phyloP scores from a whole-genome alignment of 2,329 filamentous ascomycete genomes.

The Calonectria crousiana region DNA sequence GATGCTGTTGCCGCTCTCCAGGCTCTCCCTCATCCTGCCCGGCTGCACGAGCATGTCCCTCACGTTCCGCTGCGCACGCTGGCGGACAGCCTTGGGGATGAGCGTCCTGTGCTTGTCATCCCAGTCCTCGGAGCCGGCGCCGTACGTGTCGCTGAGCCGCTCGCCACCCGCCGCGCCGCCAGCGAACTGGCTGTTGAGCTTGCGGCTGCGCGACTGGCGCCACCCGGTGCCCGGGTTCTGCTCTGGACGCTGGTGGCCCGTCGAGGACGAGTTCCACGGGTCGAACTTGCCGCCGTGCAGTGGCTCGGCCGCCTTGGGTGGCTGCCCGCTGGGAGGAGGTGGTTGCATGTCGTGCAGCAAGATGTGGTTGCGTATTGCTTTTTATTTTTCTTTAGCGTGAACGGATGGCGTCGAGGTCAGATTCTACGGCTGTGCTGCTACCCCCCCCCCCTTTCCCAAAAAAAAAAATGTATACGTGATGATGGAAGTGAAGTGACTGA shows the following conservation, averaged over 20 bases:
- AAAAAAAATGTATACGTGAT: background rate
- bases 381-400: background rate
- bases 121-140: slow-evolving; percentile 70
- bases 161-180: slow-evolving; percentile 68
- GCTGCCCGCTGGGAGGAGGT: slow-evolving; percentile 21
- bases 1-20: background rate
- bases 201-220: slow-evolving; percentile 76
- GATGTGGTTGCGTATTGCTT: slow-evolving; percentile 20
- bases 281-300: slow-evolving; percentile 65
- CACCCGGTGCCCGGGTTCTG: slow-evolving; percentile 74
- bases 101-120: slow-evolving; percentile 58
- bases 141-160: slow-evolving; percentile 74
- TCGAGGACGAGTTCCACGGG: slow-evolving; percentile 79
- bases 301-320: slow-evolving; percentile 55
- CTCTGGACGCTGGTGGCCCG: slow-evolving; percentile 84
- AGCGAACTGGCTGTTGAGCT: slow-evolving; percentile 78
- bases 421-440: background rate
- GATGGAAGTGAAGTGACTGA: background rate
- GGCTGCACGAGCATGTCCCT: slow-evolving; percentile 66
- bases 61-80: slow-evolving; percentile 58
- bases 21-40: slow-evolving; percentile 54
- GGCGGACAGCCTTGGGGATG: slow-evolving; percentile 57
- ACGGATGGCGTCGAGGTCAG: background rate
- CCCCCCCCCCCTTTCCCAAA: no score
- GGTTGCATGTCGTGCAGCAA: slow-evolving; percentile 3